These are phyloP conservation scores for Rhodocollybia butyracea DNA, from an alignment of 768 basidiomycete species.

Conservation along the genomic window DNA sequence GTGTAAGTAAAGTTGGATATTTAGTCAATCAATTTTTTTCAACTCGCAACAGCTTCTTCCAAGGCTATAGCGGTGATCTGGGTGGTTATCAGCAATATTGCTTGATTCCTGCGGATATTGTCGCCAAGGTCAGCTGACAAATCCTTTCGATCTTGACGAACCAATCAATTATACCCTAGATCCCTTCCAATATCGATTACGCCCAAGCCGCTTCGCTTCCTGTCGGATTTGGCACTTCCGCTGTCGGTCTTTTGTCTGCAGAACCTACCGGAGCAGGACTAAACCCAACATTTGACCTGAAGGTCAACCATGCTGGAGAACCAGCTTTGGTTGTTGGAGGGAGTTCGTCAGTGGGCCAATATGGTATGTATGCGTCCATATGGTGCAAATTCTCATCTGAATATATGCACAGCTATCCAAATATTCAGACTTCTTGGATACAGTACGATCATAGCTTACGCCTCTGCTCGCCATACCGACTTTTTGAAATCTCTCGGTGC, in stretches of 20 bases:
- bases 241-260: constrained; percentile 43
- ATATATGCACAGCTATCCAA: constrained; percentile 1
- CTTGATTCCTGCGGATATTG: constrained; percentile 34
- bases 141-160: constrained; percentile 26
- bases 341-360: constrained; percentile 47
- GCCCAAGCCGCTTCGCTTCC: constrained; percentile 50
- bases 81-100: constrained; percentile 46
- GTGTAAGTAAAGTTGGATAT: constrained; percentile 43
- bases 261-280: constrained; percentile 37
- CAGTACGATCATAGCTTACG: constrained; percentile 31
- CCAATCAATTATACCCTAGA: constrained; percentile 40
- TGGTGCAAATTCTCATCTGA: background rate
- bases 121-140: constrained; percentile 36
- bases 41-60: constrained; percentile 29
- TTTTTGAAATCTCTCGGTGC: constrained; percentile 35
- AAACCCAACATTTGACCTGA: constrained; percentile 32
- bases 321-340: constrained; percentile 49
- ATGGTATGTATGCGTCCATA: constrained; percentile 26
- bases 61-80: constrained; percentile 34
- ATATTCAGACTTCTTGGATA: background rate
- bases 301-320: constrained; percentile 37
- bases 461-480: constrained; percentile 26
- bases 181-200: constrained; percentile 43
- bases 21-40: background rate
- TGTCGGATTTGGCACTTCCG: constrained; percentile 43